Evolutionary conservation across 768 basidiomycete genomes (phyloP).

Genomic region (Galerina marginata): DNA sequence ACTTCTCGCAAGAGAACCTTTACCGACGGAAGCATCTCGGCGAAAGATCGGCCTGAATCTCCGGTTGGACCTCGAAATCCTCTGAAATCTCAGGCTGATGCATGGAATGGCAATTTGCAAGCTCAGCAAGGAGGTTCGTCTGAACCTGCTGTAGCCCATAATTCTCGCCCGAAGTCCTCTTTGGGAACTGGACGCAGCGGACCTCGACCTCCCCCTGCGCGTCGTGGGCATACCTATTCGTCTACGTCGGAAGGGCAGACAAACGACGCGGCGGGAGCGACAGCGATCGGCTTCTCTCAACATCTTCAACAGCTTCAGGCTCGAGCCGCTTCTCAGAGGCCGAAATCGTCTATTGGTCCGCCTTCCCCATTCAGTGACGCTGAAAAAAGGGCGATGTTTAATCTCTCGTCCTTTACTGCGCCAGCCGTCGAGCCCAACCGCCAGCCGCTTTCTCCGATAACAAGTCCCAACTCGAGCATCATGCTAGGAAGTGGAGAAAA

Average conservation of each 20-base stretch:
- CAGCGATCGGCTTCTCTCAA: slow-evolving; percentile 28
- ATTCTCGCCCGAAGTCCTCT: slow-evolving; percentile 28
- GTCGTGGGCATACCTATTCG: slow-evolving; percentile 44
- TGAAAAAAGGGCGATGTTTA: slow-evolving; percentile 23
- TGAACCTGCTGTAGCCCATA: background rate
- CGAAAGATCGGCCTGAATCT: slow-evolving; percentile 10
- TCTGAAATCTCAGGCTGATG: slow-evolving; percentile 23
- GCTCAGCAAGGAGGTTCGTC: slow-evolving; percentile 8
- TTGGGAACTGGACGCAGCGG: slow-evolving; percentile 29
- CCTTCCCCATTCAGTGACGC: slow-evolving; percentile 17
- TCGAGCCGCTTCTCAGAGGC: slow-evolving; percentile 16
- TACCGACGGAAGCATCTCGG: slow-evolving; percentile 19
- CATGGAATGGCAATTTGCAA: slow-evolving; percentile 25
- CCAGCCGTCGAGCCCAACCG: background rate
- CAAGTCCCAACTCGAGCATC: slow-evolving; percentile 7
- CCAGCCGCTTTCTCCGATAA: slow-evolving; percentile 10
- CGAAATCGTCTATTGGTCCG: slow-evolving; percentile 22
- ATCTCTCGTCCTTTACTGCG: slow-evolving; percentile 9
- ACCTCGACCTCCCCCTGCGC: slow-evolving; percentile 37
- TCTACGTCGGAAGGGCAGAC: slow-evolving; percentile 18
- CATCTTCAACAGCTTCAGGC: slow-evolving; percentile 31
- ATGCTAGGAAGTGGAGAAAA: slow-evolving; percentile 12
- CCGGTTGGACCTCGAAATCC: slow-evolving; percentile 17
- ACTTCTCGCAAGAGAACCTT: slow-evolving; percentile 19
- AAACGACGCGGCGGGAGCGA: slow-evolving; percentile 7